phyloP scores from a whole-genome alignment of 2,329 filamentous ascomycete genomes.

The Claviceps monticola region DNA sequence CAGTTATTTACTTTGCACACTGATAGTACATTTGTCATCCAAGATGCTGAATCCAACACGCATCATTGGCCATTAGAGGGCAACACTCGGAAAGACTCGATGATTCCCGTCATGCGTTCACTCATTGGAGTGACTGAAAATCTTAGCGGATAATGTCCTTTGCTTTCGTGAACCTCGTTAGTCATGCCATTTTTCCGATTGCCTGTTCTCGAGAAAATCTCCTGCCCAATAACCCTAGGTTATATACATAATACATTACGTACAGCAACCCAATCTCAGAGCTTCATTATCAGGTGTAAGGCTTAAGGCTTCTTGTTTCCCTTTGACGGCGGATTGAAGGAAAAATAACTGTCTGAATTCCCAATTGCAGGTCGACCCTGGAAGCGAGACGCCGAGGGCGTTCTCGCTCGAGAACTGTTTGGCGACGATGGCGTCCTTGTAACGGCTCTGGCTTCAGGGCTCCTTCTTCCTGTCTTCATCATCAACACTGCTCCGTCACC shows the following conservation, averaged over 20 bases:
- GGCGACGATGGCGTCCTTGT: conserved; percentile 19
- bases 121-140: too few relatives aligned
- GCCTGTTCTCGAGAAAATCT: too few relatives aligned
- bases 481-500: conserved; percentile 28
- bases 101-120: too few relatives aligned
- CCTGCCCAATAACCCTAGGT: background rate
- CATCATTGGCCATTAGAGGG: too few relatives aligned
- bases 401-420: conserved; percentile 35
- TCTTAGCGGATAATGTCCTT: too few relatives aligned
- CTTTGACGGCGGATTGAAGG: conserved; percentile 20
- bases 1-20: too few relatives aligned
- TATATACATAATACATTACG: background rate
- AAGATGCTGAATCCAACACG: too few relatives aligned
- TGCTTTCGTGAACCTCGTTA: too few relatives aligned
- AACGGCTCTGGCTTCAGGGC: conserved; percentile 17
- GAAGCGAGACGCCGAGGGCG: conserved; percentile 27
- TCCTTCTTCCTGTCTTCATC: conserved; percentile 27
- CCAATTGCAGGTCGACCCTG: conserved; percentile 13
- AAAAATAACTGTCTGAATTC: conserved; percentile 29
- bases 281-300: background rate
- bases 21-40: too few relatives aligned
- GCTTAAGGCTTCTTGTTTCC: conserved; percentile 15
- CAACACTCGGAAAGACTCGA: too few relatives aligned
- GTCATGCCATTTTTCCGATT: too few relatives aligned
- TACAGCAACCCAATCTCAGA: background rate